Base-by-base conservation (phyloP, 495 filamentous ascomycete species). In the Bacidia rubella region DNA sequence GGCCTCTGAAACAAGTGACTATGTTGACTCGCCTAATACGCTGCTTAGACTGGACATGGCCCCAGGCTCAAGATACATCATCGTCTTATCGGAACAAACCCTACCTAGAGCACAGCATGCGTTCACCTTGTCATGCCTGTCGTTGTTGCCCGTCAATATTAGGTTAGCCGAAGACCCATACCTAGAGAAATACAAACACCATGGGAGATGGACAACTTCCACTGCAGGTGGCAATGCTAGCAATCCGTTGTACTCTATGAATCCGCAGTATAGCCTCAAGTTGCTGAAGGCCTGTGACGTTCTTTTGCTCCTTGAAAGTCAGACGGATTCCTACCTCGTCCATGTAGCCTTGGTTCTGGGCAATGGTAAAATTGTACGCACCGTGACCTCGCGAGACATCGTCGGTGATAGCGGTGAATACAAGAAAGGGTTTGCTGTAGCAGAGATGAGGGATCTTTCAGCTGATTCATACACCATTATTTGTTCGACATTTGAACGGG, bases 1-100 rank as follows among this genome's bases (percentile, higher is more conserved):
- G 10, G 72, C 78, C 19, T 63, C 85, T 3, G 70, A 83, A 57
- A 75, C 81, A 40, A 82, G 84, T 1, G 81, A 85, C n/a, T 95
- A 84, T 57, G 89, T 97, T 32, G 90, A 95, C 64, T 90, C 89
- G 1, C 88, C 90, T 11, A 94, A 97, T 63, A 93, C 84, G 11
- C 78, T 97, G 12, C 80, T 92, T 26, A 79, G 82, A 51, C 74
- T 93, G 39, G 79, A 85, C 10, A 73, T 86, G 54, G 65, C 75
- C 22, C 62, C 78, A 19, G 61, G 67, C 22, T 69, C 71, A 20
- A 69, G 73, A 0, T 90, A 89, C 61, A 97, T 90, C 0, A 67
- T 87, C 19, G 88, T 90, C 21, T 74, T 89, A 29, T 80, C 85
- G 10, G 79, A 93, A 60, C 79, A 92, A 63, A 80, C 81, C 15